Evolutionary conservation across 129 eudicot species (phyloP).

Genomic region (Ambrosia artemisiifolia): DNA sequence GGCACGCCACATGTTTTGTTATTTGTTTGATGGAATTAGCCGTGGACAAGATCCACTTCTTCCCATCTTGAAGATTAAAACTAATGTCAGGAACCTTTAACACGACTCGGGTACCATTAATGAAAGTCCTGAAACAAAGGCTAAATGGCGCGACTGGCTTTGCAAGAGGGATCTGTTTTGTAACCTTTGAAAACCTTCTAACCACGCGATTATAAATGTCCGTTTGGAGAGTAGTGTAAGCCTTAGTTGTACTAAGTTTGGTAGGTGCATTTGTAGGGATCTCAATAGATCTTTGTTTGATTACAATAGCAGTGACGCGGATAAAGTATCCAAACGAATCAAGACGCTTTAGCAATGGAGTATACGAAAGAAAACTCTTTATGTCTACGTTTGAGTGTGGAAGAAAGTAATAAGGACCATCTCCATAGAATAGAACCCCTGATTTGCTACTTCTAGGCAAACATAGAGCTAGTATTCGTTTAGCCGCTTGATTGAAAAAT

Average conservation of each 20-base stretch:
- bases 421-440: slow-evolving; percentile 46
- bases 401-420: slow-evolving; percentile 35
- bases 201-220: slow-evolving; percentile 19
- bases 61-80: slow-evolving; percentile 19
- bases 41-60: slow-evolving; percentile 28
- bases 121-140: neutral
- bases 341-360: slow-evolving; percentile 26
- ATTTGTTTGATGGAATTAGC: slow-evolving; percentile 32
- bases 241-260: slow-evolving; percentile 33
- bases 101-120: neutral
- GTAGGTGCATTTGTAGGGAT: slow-evolving; percentile 8
- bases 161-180: neutral
- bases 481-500: slow-evolving; percentile 25
- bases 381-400: slow-evolving; percentile 34
- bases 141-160: neutral
- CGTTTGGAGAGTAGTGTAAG: slow-evolving; percentile 28
- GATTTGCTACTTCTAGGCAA: slow-evolving; percentile 26
- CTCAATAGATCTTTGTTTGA: slow-evolving; percentile 17
- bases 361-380: slow-evolving; percentile 26
- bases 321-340: slow-evolving; percentile 33
- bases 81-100: slow-evolving; percentile 29
- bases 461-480: slow-evolving; percentile 40
- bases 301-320: slow-evolving; percentile 23
- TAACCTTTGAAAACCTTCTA: neutral
- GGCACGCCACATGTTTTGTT: slow-evolving; percentile 25